phyloP scores from a whole-genome alignment of 2,329 filamentous ascomycete species.

The Pyrenophora seminiperda region DNA sequence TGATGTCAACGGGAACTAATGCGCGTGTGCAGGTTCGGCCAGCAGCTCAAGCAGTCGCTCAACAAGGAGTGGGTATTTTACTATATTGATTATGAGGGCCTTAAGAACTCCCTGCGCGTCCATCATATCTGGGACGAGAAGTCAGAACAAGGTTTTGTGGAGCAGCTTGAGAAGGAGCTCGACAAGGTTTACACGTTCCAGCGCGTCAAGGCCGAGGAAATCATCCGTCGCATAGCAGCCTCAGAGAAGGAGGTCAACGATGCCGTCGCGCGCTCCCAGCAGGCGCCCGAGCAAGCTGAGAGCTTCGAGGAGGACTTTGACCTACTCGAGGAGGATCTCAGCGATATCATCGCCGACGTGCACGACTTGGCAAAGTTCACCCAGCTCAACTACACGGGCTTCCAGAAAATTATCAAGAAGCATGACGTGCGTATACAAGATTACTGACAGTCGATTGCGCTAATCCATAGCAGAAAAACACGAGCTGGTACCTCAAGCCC shows the following conservation, averaged over 20 bases:
- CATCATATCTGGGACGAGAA: slow-evolving; percentile 84
- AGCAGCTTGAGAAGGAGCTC: slow-evolving; percentile 84
- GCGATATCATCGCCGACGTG: slow-evolving; percentile 97
- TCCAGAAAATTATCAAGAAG: slow-evolving; percentile 99
- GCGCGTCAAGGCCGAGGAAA: slow-evolving; percentile 95
- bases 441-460: slow-evolving; percentile 14
- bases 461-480: slow-evolving; percentile 74
- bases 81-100: slow-evolving; percentile 96
- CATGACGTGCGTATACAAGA: slow-evolving; percentile 72
- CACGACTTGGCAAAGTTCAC: slow-evolving; percentile 98
- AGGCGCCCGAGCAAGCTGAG: slow-evolving; percentile 30
- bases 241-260: slow-evolving; percentile 89
- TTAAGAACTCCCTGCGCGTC: slow-evolving; percentile 85
- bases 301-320: slow-evolving; percentile 92
- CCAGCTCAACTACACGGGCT: slow-evolving; percentile 97
- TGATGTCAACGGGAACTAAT: slow-evolving; percentile 38
- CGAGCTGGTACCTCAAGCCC: slow-evolving; percentile 87
- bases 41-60: slow-evolving; percentile 92
- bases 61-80: slow-evolving; percentile 98
- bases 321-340: slow-evolving; percentile 89
- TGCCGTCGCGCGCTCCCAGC: slow-evolving; percentile 68
- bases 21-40: slow-evolving; percentile 71
- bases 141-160: slow-evolving; percentile 87
- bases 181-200: slow-evolving; percentile 99
- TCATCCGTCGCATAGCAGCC: slow-evolving; percentile 83